A percentile compares a stretch with the other conserved stretches of the same genome.
phyloP scores from a whole-genome alignment of 1,139 yeast genomes.

The Taiozyma sp. region DNA sequence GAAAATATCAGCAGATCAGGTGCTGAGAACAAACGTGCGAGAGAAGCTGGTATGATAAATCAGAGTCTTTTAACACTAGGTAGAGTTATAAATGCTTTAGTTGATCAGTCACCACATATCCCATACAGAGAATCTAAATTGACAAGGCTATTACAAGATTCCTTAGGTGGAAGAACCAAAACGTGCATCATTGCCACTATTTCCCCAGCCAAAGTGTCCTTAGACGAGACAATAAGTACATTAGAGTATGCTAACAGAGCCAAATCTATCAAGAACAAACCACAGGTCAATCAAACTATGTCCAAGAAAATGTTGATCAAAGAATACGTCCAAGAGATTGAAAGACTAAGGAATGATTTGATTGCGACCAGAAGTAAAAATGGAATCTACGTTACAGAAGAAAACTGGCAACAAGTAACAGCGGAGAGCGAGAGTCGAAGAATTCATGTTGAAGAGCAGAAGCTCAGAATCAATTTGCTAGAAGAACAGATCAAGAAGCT shows the following conservation, averaged over 20 bases:
- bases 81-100: conserved; percentile 73
- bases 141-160: conserved; percentile 60
- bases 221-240: conserved; percentile 80
- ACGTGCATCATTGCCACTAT: conserved; percentile 67
- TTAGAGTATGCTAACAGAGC: conserved; percentile 84
- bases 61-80: conserved; percentile 82
- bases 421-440: conserved; percentile 44
- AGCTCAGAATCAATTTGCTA: conserved; percentile 37
- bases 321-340: conserved; percentile 50
- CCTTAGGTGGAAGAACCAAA: conserved; percentile 64
- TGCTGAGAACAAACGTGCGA: conserved; percentile 70
- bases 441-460: conserved; percentile 42
- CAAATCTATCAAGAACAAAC: conserved; percentile 69
- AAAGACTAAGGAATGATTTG: conserved; percentile 57
- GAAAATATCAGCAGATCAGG: conserved; percentile 80
- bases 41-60: conserved; percentile 87
- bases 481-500: conserved; percentile 38
- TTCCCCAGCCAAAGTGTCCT: conserved; percentile 69
- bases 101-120: conserved; percentile 57
- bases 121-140: conserved; percentile 74
- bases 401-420: conserved; percentile 42
- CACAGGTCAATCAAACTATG: conserved; percentile 55
- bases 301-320: conserved; percentile 46
- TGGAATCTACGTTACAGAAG: conserved; percentile 60
- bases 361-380: conserved; percentile 57